Conservation (phyloP, 164 flowering plant species). For the Vitis amurensis region DNA sequence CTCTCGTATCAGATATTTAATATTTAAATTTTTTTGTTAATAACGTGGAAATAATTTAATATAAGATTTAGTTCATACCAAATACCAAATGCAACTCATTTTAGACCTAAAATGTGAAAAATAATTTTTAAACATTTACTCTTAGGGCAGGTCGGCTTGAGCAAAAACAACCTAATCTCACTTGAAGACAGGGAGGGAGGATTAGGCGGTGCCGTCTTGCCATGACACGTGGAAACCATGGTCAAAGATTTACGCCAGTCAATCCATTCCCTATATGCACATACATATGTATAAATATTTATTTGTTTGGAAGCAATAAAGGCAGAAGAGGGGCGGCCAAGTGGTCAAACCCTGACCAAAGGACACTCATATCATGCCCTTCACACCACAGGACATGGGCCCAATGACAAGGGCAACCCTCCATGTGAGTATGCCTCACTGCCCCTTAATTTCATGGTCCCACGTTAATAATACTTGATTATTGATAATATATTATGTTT, state of each 20-base stretch:
- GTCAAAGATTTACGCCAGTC: conserved; percentile 15
- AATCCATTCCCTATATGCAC: background rate
- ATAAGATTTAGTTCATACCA: too few species aligned
- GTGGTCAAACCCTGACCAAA: conserved; percentile 3
- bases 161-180: too few species aligned
- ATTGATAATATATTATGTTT: background rate
- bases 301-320: too few species aligned
- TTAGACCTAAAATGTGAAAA: too few species aligned
- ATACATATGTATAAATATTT: too few species aligned
- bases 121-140: too few species aligned
- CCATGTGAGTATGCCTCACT: conserved; percentile 4
- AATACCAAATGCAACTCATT: too few species aligned
- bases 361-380: background rate
- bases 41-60: too few species aligned
- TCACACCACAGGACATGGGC: background rate
- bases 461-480: background rate
- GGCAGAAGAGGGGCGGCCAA: background rate
- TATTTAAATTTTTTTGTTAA: too few species aligned
- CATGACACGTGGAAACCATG: conserved; percentile 11
- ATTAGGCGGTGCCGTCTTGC: background rate
- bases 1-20: too few species aligned
- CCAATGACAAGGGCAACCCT: conserved; percentile 7
- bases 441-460: background rate
- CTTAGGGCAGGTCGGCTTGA: too few species aligned
- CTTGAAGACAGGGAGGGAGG: too few species aligned